Evolutionary conservation across 176 grass and related monocot genomes (phyloP), one percentile per base, ranked within the genome.

Genomic region (Rhipidocladum racemiflorum): DNA sequence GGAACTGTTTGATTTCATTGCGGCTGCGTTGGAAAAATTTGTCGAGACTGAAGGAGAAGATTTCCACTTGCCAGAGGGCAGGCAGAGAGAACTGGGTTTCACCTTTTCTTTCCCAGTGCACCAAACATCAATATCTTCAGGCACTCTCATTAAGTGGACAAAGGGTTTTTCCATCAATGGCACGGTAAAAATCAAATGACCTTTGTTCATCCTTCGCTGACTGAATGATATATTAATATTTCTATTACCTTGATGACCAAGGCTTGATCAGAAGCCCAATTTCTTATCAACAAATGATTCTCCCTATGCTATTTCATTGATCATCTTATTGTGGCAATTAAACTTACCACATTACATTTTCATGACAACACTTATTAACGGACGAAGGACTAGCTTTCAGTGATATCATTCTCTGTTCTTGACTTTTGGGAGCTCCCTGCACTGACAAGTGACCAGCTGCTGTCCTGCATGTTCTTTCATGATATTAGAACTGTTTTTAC

Each of bases 1-100:
- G 94, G 94, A 97, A 54, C 79, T 97, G 21, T 97, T 97, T 81
- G 94, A 97, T 91, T 97, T 97, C 69, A 94, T 97, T 45, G 94
- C 94, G 42, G 84, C 87, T 61, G 87, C 88, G 62, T 21, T 97
- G 59, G 89, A 86, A 80, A 89, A 83, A 7, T 97, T 97, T 77
- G 91, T 97, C 36, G 79, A 79, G 53, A 91, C 94, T 70, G 94
- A 94, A 86, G 91, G 94, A 65, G 89, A 85, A 45, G 85, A 81
- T 65, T 91, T 94, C 72, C 89, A 94, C 78, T 87, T 94, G 54
- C 91, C 87, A 55, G 82, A 86, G 65, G 91, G 94, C 28, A 93
- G 80, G 50, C 89, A 93, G 53, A 94, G 94, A 70, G 94, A 97
- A 88, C 60, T 97, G 21, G 94, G 94, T 34, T 97, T 97, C 84